phyloP scores from a whole-genome alignment of 768 basidiomycete species.

The Tricholoma sp. region DNA sequence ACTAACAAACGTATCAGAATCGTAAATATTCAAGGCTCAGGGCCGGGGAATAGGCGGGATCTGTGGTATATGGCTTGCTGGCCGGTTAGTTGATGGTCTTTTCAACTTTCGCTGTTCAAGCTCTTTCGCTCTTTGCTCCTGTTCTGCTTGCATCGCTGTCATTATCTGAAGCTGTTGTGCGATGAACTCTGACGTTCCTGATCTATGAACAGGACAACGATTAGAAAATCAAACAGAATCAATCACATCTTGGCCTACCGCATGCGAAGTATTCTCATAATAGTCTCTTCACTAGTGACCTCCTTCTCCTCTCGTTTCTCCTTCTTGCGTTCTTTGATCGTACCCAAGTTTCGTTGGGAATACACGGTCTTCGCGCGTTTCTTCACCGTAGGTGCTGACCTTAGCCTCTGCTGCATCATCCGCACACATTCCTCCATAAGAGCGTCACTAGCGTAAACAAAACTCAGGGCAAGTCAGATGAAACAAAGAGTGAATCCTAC shows the following conservation, averaged over 20 bases:
- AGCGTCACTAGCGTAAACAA: conserved; percentile 48
- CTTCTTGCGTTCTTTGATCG: conserved; percentile 90
- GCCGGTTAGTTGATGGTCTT: conserved; percentile 34
- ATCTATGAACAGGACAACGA: conserved; percentile 35
- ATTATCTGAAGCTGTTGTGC: conserved; percentile 82
- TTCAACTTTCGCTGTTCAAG: conserved; percentile 54
- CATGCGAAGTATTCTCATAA: conserved; percentile 94
- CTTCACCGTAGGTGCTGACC: conserved; percentile 69
- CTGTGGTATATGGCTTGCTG: conserved; percentile 27
- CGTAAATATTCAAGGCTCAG: background rate
- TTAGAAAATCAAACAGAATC: background rate
- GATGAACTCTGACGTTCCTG: conserved; percentile 82
- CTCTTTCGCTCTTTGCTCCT: conserved; percentile 66
- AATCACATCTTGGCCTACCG: conserved; percentile 43
- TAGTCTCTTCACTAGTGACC: conserved; percentile 79
- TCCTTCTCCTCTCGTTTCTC: conserved; percentile 85
- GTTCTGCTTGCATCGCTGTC: conserved; percentile 77
- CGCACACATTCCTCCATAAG: conserved; percentile 94
- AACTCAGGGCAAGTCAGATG: conserved; percentile 1
- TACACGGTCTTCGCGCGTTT: conserved; percentile 93
- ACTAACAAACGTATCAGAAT: conserved; percentile 6
- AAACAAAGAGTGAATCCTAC: conserved; percentile 35
- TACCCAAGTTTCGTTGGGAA: conserved; percentile 89
- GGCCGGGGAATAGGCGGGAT: conserved; percentile 33
- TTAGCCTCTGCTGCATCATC: conserved; percentile 87